Conservation (phyloP, 2,329 filamentous ascomycete genomes). For the Fusarium sublunatum region DNA sequence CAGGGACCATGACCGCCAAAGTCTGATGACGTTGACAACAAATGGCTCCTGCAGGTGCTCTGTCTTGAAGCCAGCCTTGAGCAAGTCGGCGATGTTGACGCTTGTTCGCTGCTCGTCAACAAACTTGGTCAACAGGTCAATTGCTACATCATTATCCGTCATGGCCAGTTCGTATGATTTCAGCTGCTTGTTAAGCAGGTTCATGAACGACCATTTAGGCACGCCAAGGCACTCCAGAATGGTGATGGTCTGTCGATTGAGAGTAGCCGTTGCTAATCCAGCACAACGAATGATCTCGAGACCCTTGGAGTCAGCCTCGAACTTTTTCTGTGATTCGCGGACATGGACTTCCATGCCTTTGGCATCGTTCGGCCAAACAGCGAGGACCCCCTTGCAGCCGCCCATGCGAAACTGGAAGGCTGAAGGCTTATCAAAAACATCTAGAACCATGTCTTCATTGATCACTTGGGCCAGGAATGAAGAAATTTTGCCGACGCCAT, state of each 20-base stretch:
- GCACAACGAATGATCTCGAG: slow-evolving; percentile 90
- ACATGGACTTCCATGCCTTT: slow-evolving; percentile 78
- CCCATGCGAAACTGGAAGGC: slow-evolving; percentile 93
- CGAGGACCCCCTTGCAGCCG: slow-evolving; percentile 90
- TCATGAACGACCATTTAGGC: slow-evolving; percentile 70
- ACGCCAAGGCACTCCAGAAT: slow-evolving; percentile 86
- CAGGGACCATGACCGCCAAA: slow-evolving; percentile 91
- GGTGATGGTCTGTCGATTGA: slow-evolving; percentile 91
- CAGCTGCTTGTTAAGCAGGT: slow-evolving; percentile 76
- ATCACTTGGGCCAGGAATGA: slow-evolving; percentile 78
- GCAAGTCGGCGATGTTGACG: slow-evolving; percentile 77
- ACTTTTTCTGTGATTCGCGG: slow-evolving; percentile 89
- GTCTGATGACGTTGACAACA: slow-evolving; percentile 77
- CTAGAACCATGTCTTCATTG: slow-evolving; percentile 73
- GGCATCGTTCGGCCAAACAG: slow-evolving; percentile 76
- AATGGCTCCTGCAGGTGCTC: slow-evolving; percentile 77
- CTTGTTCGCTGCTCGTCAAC: slow-evolving; percentile 89
- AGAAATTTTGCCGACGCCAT: slow-evolving; percentile 95
- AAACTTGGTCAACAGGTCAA: slow-evolving; percentile 75
- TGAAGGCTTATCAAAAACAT: slow-evolving; percentile 72
- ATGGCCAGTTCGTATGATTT: slow-evolving; percentile 76
- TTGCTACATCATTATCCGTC: slow-evolving; percentile 70
- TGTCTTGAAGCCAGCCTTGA: slow-evolving; percentile 82
- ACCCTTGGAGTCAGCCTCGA: slow-evolving; percentile 74
- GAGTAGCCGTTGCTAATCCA: slow-evolving; percentile 77